Conservation (phyloP, 371 early-diverging fungal genomes). For the Mucor racemosus region DNA sequence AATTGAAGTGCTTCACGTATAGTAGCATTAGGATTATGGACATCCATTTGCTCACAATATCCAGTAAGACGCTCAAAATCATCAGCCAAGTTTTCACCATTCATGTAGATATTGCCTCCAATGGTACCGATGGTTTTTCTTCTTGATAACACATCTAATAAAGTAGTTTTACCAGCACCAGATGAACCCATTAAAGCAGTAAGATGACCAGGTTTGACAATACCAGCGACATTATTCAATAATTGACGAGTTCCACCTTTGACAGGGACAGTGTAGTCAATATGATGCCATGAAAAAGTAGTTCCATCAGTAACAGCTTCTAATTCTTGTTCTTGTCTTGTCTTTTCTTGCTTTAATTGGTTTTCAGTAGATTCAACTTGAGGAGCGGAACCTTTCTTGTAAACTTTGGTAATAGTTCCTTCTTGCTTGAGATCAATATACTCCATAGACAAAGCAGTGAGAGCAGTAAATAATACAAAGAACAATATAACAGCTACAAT, state of each 20-base stretch:
- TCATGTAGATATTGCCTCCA: constrained; percentile 72
- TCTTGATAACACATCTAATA: constrained; percentile 82
- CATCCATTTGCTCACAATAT: constrained; percentile 86
- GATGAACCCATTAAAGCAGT: constrained; percentile 89
- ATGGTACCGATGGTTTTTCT: constrained; percentile 81
- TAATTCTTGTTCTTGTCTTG: constrained; percentile 31
- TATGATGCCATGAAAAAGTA: constrained; percentile 60
- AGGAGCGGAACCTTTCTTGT: constrained; percentile 43
- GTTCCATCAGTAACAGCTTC: constrained; percentile 50
- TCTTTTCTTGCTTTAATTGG: constrained; percentile 43
- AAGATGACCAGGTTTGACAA: constrained; percentile 64
- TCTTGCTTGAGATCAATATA: constrained; percentile 45
- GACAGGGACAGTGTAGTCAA: constrained; percentile 61
- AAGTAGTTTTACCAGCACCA: constrained; percentile 90
- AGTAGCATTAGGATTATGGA: constrained; percentile 67
- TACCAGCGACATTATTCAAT: constrained; percentile 54
- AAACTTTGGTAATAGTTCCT: constrained; percentile 57
- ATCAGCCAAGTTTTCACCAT: constrained; percentile 47
- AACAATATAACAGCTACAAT: constrained; percentile 56
- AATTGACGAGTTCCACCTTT: constrained; percentile 58
- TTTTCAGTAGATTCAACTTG: constrained; percentile 31
- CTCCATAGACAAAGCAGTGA: constrained; percentile 55
- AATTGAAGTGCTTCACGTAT: constrained; percentile 76
- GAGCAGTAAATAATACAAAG: constrained; percentile 50
- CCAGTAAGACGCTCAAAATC: constrained; percentile 79